phyloP scores from a whole-genome alignment of 2,329 filamentous ascomycete species.

The Pyricularia sp. region DNA sequence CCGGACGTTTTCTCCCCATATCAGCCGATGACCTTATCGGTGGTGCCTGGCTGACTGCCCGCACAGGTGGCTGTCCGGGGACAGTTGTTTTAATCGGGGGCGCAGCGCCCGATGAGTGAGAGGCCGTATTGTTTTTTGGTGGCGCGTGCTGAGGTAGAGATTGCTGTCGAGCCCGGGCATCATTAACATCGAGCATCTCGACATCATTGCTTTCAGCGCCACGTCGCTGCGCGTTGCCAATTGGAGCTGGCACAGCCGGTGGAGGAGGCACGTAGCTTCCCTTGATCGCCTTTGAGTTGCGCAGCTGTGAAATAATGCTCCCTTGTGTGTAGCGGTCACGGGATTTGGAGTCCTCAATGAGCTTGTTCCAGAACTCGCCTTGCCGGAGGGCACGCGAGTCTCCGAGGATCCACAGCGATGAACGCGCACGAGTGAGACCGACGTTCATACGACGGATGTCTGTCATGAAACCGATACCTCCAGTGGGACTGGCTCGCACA shows the following conservation, averaged over 20 bases:
- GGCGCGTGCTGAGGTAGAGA: conserved; percentile 10
- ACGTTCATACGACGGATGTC: conserved; percentile 99
- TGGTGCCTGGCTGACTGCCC: conserved; percentile 11
- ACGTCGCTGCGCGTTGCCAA: neutral
- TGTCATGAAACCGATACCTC: conserved; percentile 96
- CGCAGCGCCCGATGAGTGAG: conserved; percentile 1
- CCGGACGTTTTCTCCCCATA: conserved; percentile 29
- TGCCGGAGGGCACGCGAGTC: conserved; percentile 80
- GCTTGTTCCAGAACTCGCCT: conserved; percentile 81
- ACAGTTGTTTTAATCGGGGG: conserved; percentile 17
- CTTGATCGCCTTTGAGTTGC: conserved; percentile 8
- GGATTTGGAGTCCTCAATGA: conserved; percentile 71
- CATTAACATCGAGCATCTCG: conserved; percentile 8
- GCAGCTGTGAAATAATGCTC: conserved; percentile 40
- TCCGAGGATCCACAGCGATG: conserved; percentile 90
- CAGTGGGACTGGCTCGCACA: conserved; percentile 82
- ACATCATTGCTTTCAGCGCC: conserved; percentile 7
- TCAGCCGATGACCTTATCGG: conserved; percentile 24
- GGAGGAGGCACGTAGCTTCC: neutral
- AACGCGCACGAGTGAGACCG: conserved; percentile 91
- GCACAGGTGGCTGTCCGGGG: conserved; percentile 16
- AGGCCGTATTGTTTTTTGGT: conserved; percentile 5
- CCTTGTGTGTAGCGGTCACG: conserved; percentile 71
- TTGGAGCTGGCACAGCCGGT: neutral
- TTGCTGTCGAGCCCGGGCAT: neutral